Percentiles rank a stretch among this genome's conserved stretches.
Evolutionary conservation across 257 asterid species (phyloP).

Genomic region (Linaria vulgaris): DNA sequence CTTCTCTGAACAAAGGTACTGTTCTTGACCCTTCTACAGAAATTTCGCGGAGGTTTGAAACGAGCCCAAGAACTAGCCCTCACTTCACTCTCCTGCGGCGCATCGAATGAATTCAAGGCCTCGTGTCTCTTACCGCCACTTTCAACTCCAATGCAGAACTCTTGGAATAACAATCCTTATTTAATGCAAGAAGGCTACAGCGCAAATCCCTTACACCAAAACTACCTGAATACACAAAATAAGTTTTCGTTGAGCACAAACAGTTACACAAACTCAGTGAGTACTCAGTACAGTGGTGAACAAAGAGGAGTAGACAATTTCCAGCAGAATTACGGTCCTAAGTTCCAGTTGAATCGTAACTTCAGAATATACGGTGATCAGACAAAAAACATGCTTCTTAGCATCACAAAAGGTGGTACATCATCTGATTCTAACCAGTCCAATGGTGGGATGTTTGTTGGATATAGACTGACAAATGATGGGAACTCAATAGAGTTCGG

Average conservation of each 20-base stretch:
- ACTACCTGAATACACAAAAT: background rate
- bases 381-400: conserved; percentile 38
- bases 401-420: conserved; percentile 19
- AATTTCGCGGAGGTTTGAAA: conserved; percentile 48
- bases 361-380: conserved; percentile 36
- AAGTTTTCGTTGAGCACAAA: conserved; percentile 12
- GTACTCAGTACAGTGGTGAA: conserved; percentile 8
- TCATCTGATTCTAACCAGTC: conserved; percentile 1
- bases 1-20: background rate
- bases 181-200: background rate
- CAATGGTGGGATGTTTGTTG: conserved; percentile 35
- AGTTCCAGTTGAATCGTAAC: conserved; percentile 13
- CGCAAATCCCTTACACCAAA: conserved; percentile 13
- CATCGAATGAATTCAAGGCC: conserved; percentile 21
- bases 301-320: conserved; percentile 2
- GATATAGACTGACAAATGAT: conserved; percentile 47
- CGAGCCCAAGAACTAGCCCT: conserved; percentile 33
- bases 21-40: conserved; percentile 43
- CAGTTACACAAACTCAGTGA: conserved; percentile 18
- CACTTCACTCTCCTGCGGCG: conserved; percentile 17
- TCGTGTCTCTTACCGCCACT: conserved; percentile 18
- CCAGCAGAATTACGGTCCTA: conserved; percentile 12
- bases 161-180: conserved; percentile 10
- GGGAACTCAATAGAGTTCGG: conserved; percentile 50
- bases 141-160: conserved; percentile 2